Base-by-base conservation (phyloP, 345 rosid species). In the Capsella bursapastoris region DNA sequence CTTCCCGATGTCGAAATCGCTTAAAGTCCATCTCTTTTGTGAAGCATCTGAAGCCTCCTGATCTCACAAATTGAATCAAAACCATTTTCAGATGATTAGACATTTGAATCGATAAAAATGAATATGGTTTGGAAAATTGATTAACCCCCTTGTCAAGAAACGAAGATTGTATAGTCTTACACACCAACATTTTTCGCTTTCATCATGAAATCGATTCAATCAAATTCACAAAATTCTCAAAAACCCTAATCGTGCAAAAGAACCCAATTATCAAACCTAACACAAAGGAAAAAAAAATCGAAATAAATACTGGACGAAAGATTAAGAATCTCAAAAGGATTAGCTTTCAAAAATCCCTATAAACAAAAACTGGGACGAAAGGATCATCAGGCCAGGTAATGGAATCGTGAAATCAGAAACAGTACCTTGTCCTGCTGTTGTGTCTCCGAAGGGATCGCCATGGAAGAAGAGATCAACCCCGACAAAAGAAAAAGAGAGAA, bases 1-100 rank as follows among this genome's bases (percentile, higher is more conserved):
- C 86, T 95, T 95, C 12, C 98, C 99, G 1, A 95, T 86, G 64
- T 95, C 96, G 12, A 95, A 95, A 78, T 92, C 98, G 53, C 80
- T 76, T 27, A 95, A 88, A 4, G 85, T 85, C 99, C 99, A 92
- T 82, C 98, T 90, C 76, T 69, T 81, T 52, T 87, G 86, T 81
- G 81, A 3, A 64, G 74, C 88, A 71, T 87, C 91, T 15, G 92
- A 81, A 58, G 86, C 80, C 70, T 78, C 83, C 96, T 93, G 85
- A 64, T 34, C 25, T 6, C 3, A 68, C 49, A 35, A 18, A 22
- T 34, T 34, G 37, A 59, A 28, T 16, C 27, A 15, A 47, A 5
- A 27, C 27, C 13, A 22, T 4, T 58, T 60, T 56, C 29, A 64
- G 48, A 59, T 29, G 5, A 49, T 22, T 2, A 70, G 38, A 48